phyloP scores from a whole-genome alignment of 129 eudicot genomes.

The Glebionis coronaria region DNA sequence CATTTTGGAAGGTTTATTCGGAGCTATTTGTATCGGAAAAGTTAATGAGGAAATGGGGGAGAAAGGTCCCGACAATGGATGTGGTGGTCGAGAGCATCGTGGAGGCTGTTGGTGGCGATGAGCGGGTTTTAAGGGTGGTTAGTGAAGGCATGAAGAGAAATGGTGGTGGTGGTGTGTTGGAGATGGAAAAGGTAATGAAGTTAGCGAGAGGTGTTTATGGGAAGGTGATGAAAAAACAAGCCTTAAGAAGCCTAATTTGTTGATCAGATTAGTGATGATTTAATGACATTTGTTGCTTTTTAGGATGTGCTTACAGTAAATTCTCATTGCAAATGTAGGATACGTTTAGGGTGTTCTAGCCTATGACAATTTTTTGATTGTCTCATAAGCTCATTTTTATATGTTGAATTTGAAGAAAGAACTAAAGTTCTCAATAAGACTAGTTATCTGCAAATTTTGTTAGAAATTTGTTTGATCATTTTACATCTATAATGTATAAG shows the following conservation, averaged over 20 bases:
- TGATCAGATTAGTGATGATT: constrained; percentile 27
- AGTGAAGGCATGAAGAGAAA: constrained; percentile 64
- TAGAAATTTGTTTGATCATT: not conserved
- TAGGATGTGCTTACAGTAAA: constrained; percentile 17
- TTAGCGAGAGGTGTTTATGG: constrained; percentile 91
- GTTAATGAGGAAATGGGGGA: constrained; percentile 75
- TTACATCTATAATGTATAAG: not conserved
- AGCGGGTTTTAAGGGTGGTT: constrained; percentile 60
- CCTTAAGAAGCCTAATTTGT: constrained; percentile 59
- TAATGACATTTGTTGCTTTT: constrained; percentile 17
- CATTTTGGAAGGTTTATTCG: constrained; percentile 79
- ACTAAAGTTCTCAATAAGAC: not conserved
- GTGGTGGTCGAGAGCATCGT: constrained; percentile 68
- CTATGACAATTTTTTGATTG: not conserved
- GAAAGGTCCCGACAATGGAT: constrained; percentile 61
- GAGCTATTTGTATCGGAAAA: constrained; percentile 69
- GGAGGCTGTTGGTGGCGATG: constrained; percentile 83
- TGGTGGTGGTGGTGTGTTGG: constrained; percentile 55
- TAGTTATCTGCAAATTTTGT: not conserved
- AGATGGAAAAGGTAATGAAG: constrained; percentile 81
- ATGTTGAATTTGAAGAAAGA: constrained; percentile 13
- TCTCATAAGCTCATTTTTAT: not conserved
- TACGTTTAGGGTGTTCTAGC: constrained; percentile 8
- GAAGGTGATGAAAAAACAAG: constrained; percentile 83
- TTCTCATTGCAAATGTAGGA: constrained; percentile 25